These are phyloP conservation scores for Daedalea quercina DNA, from an alignment of 768 basidiomycete species.

Conservation along the genomic window DNA sequence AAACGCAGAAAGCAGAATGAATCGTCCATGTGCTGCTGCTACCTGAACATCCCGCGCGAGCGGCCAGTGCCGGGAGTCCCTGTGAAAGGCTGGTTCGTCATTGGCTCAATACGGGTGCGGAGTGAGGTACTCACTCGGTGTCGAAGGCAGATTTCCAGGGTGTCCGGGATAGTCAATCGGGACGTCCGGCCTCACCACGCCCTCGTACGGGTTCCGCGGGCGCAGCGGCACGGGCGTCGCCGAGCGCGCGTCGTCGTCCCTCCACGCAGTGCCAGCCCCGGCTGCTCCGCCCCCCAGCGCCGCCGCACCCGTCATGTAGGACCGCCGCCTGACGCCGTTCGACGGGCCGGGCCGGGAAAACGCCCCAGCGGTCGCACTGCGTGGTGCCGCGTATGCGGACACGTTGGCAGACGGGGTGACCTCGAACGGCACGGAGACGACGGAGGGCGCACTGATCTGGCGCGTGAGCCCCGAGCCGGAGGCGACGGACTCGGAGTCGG, in stretches of 20 bases:
- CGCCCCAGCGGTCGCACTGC: neutral
- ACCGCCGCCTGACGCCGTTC: neutral
- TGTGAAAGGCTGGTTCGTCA: too few relatives aligned
- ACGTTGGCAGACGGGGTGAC: neutral
- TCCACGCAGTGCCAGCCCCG: slow-evolving; percentile 1
- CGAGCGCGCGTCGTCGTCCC: neutral
- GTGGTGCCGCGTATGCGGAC: neutral
- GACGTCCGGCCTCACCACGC: slow-evolving; percentile 1
- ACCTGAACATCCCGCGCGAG: too few relatives aligned
- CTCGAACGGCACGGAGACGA: neutral
- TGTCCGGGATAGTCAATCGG: slow-evolving; percentile 6
- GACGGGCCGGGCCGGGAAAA: neutral
- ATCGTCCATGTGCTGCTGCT: too few relatives aligned
- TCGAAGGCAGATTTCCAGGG: neutral
- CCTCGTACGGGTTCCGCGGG: slow-evolving; percentile 11
- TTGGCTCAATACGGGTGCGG: too few relatives aligned
- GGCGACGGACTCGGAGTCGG: slow-evolving; percentile 5
- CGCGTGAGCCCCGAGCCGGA: neutral
- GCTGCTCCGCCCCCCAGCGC: too few relatives aligned
- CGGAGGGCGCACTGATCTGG: neutral
- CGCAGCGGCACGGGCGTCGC: slow-evolving; percentile 3
- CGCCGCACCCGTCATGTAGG: slow-evolving; percentile 1
- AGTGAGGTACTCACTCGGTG: neutral
- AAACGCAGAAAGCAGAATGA: too few relatives aligned
- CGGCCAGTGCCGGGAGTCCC: too few relatives aligned